These are phyloP conservation scores for Phytopythium aichiense DNA, from an alignment of 352 stramenopile species.

Conservation along the genomic window DNA sequence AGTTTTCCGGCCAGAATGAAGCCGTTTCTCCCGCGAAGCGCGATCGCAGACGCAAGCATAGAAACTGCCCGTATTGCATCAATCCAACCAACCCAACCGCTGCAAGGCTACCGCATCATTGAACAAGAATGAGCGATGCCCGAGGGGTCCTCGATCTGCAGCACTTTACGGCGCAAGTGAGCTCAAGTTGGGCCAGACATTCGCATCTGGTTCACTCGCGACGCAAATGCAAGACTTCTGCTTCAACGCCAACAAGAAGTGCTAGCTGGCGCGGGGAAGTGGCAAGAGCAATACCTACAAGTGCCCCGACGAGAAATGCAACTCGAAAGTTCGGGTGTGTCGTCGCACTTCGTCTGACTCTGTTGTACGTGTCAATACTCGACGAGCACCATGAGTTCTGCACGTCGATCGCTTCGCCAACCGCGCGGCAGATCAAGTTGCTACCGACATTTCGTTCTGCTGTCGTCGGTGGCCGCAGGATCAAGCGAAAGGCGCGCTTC, in stretches of 20 bases:
- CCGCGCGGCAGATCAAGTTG: neutral
- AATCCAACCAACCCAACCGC: no score
- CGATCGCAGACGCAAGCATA: no score
- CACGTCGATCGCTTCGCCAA: conserved; percentile 5
- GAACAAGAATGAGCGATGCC: neutral
- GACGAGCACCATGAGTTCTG: conserved; percentile 4
- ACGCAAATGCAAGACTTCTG: conserved; percentile 1
- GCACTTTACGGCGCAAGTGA: neutral
- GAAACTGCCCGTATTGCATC: no score
- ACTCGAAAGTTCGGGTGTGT: neutral
- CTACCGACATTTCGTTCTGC: conserved; percentile 4
- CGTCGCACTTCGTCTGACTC: neutral
- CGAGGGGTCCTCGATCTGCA: neutral
- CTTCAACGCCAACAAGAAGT: conserved; percentile 4
- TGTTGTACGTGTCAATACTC: neutral
- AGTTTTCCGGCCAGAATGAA: no score
- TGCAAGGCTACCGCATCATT: neutral
- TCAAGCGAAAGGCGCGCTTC: no score
- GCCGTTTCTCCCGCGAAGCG: no score
- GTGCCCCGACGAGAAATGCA: neutral
- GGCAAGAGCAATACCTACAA: conserved; percentile 3
- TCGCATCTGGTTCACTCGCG: neutral
- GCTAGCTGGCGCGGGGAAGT: neutral
- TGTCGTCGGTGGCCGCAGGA: neutral
- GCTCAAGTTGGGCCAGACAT: neutral